phyloP scores from a whole-genome alignment of 495 filamentous ascomycete species.

The Penicillium pulvis region DNA sequence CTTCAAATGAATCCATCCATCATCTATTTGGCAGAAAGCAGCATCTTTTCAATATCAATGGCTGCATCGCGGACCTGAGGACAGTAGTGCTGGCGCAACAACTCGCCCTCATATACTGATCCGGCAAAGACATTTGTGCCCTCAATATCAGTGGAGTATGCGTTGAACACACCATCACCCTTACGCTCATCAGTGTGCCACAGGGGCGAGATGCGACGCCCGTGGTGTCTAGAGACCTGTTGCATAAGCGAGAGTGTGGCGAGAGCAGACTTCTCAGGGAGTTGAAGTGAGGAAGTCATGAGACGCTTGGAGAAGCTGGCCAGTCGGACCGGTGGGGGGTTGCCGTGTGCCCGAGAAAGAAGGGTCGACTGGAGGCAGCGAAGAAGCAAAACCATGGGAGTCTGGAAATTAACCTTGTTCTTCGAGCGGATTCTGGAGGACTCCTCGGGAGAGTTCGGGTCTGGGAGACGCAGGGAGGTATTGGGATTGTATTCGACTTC shows the following conservation, averaged over 20 bases:
- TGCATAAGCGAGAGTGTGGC: constrained; percentile 74
- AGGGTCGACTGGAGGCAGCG: constrained; percentile 79
- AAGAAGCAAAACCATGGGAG: constrained; percentile 85
- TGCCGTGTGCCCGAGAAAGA: constrained; percentile 46
- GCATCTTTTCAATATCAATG: constrained; percentile 67
- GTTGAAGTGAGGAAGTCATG: constrained; percentile 74
- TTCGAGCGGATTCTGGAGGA: constrained; percentile 26
- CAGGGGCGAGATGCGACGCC: constrained; percentile 65
- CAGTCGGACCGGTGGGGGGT: constrained; percentile 75
- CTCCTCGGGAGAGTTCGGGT: constrained; percentile 58
- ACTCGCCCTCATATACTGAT: constrained; percentile 91
- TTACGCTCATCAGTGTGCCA: constrained; percentile 91
- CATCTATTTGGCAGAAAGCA: constrained; percentile 38
- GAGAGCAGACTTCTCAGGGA: constrained; percentile 83
- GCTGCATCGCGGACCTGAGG: constrained; percentile 82
- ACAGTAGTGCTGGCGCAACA: constrained; percentile 81
- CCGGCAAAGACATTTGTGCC: constrained; percentile 85
- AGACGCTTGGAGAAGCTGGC: constrained; percentile 94
- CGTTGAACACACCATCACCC: constrained; percentile 72
- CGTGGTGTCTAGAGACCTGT: constrained; percentile 73
- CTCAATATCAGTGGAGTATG: constrained; percentile 62
- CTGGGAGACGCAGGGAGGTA: constrained; percentile 77
- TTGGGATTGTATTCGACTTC: constrained; percentile 80
- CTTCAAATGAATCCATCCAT: constrained; percentile 15
- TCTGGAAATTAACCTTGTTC: constrained; percentile 88